Conservation (phyloP, 2,329 filamentous ascomycete species). For the Chrysoporthe cubensis region DNA sequence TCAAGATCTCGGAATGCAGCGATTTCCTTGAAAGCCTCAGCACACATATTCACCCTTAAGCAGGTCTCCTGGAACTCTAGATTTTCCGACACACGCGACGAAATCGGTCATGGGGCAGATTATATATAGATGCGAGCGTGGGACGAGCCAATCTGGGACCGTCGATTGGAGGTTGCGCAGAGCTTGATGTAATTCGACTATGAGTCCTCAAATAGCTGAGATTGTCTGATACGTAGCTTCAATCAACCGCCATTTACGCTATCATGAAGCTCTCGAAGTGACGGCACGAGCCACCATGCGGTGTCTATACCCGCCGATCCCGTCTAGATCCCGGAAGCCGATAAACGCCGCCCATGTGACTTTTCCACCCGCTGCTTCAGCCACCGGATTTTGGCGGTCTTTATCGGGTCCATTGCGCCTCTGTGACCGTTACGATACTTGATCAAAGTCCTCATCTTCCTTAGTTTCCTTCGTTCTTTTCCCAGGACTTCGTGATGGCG, state of each 20-base stretch:
- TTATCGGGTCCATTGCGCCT: neutral
- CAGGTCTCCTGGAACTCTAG: neutral
- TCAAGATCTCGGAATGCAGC: neutral
- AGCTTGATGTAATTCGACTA: constrained; percentile 1
- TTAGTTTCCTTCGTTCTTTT: neutral
- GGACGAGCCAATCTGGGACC: neutral
- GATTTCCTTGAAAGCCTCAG: too few species aligned
- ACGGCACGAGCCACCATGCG: neutral
- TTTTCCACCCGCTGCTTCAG: neutral
- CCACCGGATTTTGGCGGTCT: neutral
- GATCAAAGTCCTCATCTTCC: neutral
- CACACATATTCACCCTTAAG: neutral
- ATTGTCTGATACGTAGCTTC: constrained; percentile 8
- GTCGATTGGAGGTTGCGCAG: neutral
- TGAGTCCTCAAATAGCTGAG: neutral
- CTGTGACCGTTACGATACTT: neutral
- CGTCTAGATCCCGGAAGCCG: neutral
- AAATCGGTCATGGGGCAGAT: neutral
- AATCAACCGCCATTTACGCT: constrained; percentile 12
- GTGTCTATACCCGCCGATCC: neutral
- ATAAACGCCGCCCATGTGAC: neutral
- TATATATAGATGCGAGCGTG: neutral
- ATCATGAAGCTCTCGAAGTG: neutral
- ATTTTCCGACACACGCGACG: neutral
- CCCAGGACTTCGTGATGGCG: neutral